Evolutionary conservation across 345 rosid genomes (phyloP), one percentile per base, ranked within the genome.

Genomic region (Hibiscus trionum): DNA sequence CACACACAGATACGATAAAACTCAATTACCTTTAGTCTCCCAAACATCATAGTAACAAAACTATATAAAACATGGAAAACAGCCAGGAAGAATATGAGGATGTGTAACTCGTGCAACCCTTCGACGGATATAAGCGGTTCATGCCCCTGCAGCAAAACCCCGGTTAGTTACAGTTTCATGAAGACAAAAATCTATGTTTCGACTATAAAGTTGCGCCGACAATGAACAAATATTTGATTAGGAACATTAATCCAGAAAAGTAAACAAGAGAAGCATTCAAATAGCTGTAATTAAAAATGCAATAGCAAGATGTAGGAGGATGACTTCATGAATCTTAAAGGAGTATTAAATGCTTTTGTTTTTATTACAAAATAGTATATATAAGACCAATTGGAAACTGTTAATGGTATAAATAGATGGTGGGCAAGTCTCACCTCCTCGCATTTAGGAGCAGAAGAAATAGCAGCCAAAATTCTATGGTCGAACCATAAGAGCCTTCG

Each of bases 31-130:
- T 95, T 92, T 65, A 95, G 83, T 72, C 98, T 85, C 64, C 97
- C 97, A 29, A 95, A 96, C 88, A 84, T 75, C 99, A 95, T 90
- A 4, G 98, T 95, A 52, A 84, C 72, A 55, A 82, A 74, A 74
- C 99, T 95, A 76, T 88, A 92, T 47, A 89, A 1, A 55, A 95
- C 96, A 35, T 95, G 98, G 71, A 92, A 79, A 70, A 86, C 81
- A 4, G 99, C 99, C 77, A 95, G 79, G 88, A 95, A 95, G 86
- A 95, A 95, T 56, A 95, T 85, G 73, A 92, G 97, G 60, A 93
- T 87, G 79, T 92, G 99, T 53, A 95, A 72, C 50, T 95, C 82
- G 80, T 95, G 98, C 78, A 95, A 81, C 68, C 91, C 98, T 4
- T 88, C 60, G 3, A 52, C 69, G 15, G 99, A 83, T 75, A 95